These are phyloP conservation scores for Picochlorum sp. DNA, from an alignment of 139 green algal genomes.

Conservation along the genomic window DNA sequence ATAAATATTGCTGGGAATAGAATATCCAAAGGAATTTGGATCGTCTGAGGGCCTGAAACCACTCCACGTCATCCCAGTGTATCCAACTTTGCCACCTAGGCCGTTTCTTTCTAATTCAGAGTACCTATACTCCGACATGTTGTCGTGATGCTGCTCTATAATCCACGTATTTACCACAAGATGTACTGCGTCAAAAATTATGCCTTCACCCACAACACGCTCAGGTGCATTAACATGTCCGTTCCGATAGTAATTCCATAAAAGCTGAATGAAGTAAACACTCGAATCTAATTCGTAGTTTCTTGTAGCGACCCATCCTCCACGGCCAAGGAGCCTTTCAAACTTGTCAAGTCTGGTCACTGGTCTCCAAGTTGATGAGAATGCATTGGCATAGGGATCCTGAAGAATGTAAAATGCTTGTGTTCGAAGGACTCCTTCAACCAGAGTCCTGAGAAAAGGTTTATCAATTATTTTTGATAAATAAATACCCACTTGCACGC, in stretches of 20 bases:
- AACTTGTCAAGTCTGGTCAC: constrained; percentile 6
- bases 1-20: constrained; percentile 43
- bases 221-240: constrained; percentile 11
- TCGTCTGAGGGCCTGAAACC: constrained; percentile 51
- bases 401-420: constrained; percentile 47
- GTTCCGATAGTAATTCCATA: constrained; percentile 41
- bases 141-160: constrained; percentile 42
- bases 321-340: constrained; percentile 25
- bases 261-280: constrained; percentile 47
- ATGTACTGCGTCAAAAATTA: constrained; percentile 33
- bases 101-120: constrained; percentile 37
- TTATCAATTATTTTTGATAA: constrained; percentile 25
- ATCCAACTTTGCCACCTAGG: constrained; percentile 21
- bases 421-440: constrained; percentile 20
- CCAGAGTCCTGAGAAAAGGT: constrained; percentile 19
- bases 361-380: constrained; percentile 22
- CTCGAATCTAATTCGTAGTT: constrained; percentile 58
- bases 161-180: constrained; percentile 29
- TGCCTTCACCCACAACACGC: constrained; percentile 14
- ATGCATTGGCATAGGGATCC: constrained; percentile 51
- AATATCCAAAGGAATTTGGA: constrained; percentile 31
- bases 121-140: constrained; percentile 33
- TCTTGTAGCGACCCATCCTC: constrained; percentile 42
- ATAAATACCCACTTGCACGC: constrained; percentile 43
- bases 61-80: constrained; percentile 49